Percentiles rank a stretch among this genome's conserved stretches.
These are phyloP conservation scores for Cordyceps farinosa DNA, from an alignment of 2,329 filamentous ascomycete species.

Conservation along the genomic window DNA sequence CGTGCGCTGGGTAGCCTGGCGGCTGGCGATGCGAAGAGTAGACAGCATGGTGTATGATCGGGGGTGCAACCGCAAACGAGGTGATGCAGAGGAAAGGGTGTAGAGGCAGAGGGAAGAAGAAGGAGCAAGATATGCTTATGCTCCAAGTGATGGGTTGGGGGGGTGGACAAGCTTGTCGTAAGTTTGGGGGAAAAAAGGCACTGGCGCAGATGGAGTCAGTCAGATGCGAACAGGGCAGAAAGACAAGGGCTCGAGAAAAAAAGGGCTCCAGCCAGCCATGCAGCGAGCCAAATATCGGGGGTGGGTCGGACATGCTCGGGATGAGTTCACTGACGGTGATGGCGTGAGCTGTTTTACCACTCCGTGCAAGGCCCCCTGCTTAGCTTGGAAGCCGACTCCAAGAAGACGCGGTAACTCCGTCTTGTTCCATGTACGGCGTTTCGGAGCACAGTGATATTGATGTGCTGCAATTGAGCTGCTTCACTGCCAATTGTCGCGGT, in stretches of 20 bases:
- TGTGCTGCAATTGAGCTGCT: not conserved
- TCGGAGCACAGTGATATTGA: not conserved
- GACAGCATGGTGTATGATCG: constrained; percentile 48
- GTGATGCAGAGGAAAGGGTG: constrained; percentile 11
- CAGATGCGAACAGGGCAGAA: constrained; percentile 10
- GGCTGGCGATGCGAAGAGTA: constrained; percentile 50
- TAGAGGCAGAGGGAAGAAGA: constrained; percentile 8
- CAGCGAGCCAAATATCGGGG: constrained; percentile 17
- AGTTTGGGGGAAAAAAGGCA: not conserved
- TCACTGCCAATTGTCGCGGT: not conserved
- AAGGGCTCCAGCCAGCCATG: not conserved
- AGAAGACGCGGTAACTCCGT: not conserved
- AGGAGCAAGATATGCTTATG: constrained; percentile 1
- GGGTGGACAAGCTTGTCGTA: constrained; percentile 9
- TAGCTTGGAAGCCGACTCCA: not conserved
- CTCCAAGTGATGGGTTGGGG: not conserved
- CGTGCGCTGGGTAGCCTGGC: constrained; percentile 44
- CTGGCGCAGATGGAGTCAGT: constrained; percentile 2
- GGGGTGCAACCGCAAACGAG: constrained; percentile 5
- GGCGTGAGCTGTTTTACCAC: constrained; percentile 14
- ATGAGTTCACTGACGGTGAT: constrained; percentile 7
- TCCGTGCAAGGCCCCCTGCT: not conserved
- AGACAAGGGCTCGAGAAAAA: not conserved
- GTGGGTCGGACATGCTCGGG: constrained; percentile 18
- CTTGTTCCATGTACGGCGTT: not conserved